These are phyloP conservation scores for Paraglomus brasilianum DNA, from an alignment of 192 early-diverging fungal species.

Conservation along the genomic window DNA sequence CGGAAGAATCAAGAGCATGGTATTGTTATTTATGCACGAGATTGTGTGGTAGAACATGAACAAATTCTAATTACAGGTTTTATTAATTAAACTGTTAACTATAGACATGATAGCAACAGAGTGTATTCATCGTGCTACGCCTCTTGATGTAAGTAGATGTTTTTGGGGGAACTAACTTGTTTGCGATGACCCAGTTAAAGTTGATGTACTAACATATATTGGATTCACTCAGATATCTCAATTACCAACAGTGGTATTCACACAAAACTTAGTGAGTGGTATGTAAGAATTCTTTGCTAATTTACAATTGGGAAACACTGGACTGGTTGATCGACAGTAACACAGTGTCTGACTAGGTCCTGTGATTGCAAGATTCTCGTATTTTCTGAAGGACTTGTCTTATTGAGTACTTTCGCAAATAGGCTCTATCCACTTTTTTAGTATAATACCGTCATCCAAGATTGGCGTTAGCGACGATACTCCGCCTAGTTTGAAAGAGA, in stretches of 20 bases:
- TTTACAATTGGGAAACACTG: neutral
- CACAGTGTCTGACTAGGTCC: too few relatives aligned
- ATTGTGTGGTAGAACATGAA: neutral
- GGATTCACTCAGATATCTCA: neutral
- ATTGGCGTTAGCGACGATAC: too few relatives aligned
- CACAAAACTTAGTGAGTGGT: constrained; percentile 22
- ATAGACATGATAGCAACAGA: constrained; percentile 14
- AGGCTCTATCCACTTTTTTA: too few relatives aligned
- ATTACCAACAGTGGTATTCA: constrained; percentile 19
- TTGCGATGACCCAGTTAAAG: neutral
- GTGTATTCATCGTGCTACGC: constrained; percentile 25
- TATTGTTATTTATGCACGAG: neutral
- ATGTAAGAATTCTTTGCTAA: neutral
- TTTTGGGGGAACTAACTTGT: neutral
- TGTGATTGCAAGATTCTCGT: too few relatives aligned
- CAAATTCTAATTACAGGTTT: neutral
- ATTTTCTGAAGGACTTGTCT: too few relatives aligned
- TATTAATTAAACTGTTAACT: neutral
- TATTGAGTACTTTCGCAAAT: too few relatives aligned
- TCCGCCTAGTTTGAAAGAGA: too few relatives aligned
- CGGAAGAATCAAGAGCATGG: neutral
- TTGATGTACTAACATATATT: neutral
- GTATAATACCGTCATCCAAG: too few relatives aligned
- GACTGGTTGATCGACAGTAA: too few relatives aligned
- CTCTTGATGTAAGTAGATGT: constrained; percentile 13